Percentiles rank a stretch among this genome's conserved stretches.
Conservation (phyloP, 139 green algal genomes). For the Diplosphaera chodatii region DNA sequence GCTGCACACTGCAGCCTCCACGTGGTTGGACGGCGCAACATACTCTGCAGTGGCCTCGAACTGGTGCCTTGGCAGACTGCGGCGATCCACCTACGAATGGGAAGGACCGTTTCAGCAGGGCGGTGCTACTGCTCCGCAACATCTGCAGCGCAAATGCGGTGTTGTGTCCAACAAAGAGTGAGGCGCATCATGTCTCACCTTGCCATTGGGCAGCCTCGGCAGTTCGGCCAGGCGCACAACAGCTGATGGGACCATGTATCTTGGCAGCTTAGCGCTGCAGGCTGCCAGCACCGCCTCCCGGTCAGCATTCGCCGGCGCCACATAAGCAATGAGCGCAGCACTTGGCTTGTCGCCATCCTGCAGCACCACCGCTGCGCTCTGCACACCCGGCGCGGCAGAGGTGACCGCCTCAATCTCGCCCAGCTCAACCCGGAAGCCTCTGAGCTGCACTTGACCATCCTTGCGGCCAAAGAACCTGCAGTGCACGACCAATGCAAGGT, state of each 20-base stretch:
- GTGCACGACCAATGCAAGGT: no score
- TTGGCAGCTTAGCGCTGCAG: constrained; percentile 10
- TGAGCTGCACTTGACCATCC: constrained; percentile 24
- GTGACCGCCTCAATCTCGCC: constrained; percentile 24
- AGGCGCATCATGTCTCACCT: constrained; percentile 4
- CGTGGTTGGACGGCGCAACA: background rate
- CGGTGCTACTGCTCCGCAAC: no score
- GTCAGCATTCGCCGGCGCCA: background rate
- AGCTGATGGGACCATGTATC: constrained; percentile 20
- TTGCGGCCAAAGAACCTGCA: background rate
- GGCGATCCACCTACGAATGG: background rate
- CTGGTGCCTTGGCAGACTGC: background rate
- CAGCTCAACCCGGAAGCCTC: constrained; percentile 31
- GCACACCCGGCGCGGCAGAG: background rate
- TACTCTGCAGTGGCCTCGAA: background rate
- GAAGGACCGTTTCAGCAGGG: no score
- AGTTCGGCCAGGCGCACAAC: constrained; percentile 5
- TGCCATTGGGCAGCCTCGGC: constrained; percentile 20
- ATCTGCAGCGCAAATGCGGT: no score
- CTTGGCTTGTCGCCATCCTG: background rate
- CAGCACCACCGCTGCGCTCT: background rate
- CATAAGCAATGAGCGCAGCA: background rate
- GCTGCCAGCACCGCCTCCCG: background rate
- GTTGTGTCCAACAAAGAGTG: no score
- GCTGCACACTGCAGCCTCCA: background rate